Evolutionary conservation across 345 rosid genomes (phyloP).

Genomic region (Pugionium dolabratum): DNA sequence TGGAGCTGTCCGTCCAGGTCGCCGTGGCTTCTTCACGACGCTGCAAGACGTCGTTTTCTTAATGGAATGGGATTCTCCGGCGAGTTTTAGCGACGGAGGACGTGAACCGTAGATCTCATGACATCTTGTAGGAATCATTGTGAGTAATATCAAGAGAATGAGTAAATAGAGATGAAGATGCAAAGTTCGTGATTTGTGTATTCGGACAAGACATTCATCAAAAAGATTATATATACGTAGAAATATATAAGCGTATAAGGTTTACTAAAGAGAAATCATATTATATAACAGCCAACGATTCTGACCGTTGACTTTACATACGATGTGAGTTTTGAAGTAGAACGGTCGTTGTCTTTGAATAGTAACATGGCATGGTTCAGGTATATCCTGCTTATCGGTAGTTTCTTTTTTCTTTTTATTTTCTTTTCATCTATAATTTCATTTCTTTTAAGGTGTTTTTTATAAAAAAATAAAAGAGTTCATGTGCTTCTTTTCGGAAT

Average conservation of each 20-base stretch:
- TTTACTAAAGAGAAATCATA: conserved; percentile 2
- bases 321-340: conserved; percentile 19
- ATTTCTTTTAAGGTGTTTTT: too few relatives aligned
- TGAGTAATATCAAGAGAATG: too few relatives aligned
- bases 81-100: conserved; percentile 32
- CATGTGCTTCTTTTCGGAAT: too few relatives aligned
- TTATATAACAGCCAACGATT: conserved; percentile 50
- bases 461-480: too few relatives aligned
- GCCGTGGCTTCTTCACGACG: conserved; percentile 36
- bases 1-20: conserved; percentile 42
- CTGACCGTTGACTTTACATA: conserved; percentile 71
- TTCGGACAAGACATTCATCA: conserved; percentile 11
- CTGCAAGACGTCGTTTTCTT: conserved; percentile 36
- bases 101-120: conserved; percentile 31
- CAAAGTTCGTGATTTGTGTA: conserved; percentile 14
- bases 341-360: conserved; percentile 19
- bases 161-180: too few relatives aligned
- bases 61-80: conserved; percentile 47
- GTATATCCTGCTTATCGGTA: conserved; percentile 17
- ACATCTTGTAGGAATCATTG: conserved; percentile 45
- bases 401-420: too few relatives aligned
- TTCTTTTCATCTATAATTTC: too few relatives aligned
- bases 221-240: too few relatives aligned
- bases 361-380: conserved; percentile 25
- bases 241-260: conserved; percentile 17